phyloP scores from a whole-genome alignment of 2,329 filamentous ascomycete genomes.

The Arthroderma sp. region DNA sequence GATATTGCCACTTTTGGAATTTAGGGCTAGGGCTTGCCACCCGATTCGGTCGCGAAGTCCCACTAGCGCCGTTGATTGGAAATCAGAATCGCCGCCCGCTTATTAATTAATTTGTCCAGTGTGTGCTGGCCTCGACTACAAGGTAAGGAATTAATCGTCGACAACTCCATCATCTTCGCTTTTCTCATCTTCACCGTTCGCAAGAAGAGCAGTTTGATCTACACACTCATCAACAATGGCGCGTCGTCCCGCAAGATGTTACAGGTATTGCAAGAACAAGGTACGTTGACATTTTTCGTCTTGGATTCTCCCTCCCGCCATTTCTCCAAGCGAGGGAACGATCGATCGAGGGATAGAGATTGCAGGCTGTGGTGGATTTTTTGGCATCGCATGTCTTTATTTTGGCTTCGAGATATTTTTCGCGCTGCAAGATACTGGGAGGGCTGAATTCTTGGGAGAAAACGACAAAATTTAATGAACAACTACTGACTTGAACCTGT shows the following conservation, averaged over 20 bases:
- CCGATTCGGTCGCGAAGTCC: conserved; percentile 7
- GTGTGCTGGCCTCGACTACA: conserved; percentile 2
- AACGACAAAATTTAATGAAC: neutral
- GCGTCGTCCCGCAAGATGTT: conserved; percentile 97
- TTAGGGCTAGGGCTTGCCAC: conserved; percentile 32
- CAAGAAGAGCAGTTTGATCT: conserved; percentile 33
- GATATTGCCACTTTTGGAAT: neutral
- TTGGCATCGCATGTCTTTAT: too few species aligned
- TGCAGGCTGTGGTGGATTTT: neutral
- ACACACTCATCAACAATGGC: conserved; percentile 72
- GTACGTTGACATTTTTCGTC: conserved; percentile 40
- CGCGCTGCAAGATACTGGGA: too few species aligned
- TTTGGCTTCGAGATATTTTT: too few species aligned
- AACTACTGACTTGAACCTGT: neutral
- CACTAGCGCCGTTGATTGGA: conserved; percentile 28
- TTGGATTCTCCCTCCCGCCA: neutral
- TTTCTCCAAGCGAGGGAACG: neutral
- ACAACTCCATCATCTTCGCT: conserved; percentile 21
- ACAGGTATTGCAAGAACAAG: conserved; percentile 99
- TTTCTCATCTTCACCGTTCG: conserved; percentile 29
- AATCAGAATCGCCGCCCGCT: conserved; percentile 11
- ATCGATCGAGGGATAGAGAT: neutral
- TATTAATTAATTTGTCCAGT: conserved; percentile 2
- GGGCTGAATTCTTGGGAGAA: neutral
- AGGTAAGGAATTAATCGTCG: conserved; percentile 10